A percentile compares a stretch with the other conserved stretches of the same genome.
phyloP scores from a whole-genome alignment of 1,284 basidiomycete genomes.

The Microbotryomycetes sp. region DNA sequence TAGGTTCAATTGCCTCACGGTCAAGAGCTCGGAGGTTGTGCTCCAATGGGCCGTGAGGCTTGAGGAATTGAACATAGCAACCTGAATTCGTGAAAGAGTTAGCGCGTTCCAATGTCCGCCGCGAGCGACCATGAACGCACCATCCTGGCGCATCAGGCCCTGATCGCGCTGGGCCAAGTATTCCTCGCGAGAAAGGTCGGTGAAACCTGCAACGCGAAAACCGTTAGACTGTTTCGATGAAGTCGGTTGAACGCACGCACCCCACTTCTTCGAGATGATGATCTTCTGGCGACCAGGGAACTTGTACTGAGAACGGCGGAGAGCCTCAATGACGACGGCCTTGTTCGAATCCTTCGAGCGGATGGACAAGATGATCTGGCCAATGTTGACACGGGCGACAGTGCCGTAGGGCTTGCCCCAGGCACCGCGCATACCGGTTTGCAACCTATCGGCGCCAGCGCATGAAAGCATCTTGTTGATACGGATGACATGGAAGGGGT shows the following conservation, averaged over 20 bases:
- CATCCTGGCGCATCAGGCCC: constrained; percentile 52
- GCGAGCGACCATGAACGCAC: constrained; percentile 38
- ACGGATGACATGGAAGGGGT: constrained; percentile 97
- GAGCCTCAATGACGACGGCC: constrained; percentile 87
- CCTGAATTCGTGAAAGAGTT: no score
- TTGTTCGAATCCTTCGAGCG: constrained; percentile 86
- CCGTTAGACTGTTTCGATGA: constrained; percentile 62
- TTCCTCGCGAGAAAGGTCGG: constrained; percentile 83
- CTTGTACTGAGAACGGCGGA: constrained; percentile 97
- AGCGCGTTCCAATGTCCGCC: no score
- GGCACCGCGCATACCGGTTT: constrained; percentile 99
- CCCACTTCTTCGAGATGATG: constrained; percentile 60
- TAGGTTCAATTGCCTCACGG: constrained; percentile 6
- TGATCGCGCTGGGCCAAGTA: constrained; percentile 48
- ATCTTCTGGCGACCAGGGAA: constrained; percentile 99
- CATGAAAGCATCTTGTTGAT: constrained; percentile 99
- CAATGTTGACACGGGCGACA: constrained; percentile 91
- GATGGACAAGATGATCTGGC: constrained; percentile 93
- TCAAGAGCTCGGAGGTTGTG: constrained; percentile 54
- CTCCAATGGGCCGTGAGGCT: constrained; percentile 75
- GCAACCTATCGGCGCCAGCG: constrained; percentile 95
- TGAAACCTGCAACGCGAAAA: constrained; percentile 60
- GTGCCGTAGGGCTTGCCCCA: constrained; percentile 99
- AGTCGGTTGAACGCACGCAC: constrained; percentile 52
- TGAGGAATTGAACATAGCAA: constrained; percentile 81